Base-by-base conservation (phyloP, 1,284 basidiomycete genomes). In the Cryptococcus neoformans region DNA sequence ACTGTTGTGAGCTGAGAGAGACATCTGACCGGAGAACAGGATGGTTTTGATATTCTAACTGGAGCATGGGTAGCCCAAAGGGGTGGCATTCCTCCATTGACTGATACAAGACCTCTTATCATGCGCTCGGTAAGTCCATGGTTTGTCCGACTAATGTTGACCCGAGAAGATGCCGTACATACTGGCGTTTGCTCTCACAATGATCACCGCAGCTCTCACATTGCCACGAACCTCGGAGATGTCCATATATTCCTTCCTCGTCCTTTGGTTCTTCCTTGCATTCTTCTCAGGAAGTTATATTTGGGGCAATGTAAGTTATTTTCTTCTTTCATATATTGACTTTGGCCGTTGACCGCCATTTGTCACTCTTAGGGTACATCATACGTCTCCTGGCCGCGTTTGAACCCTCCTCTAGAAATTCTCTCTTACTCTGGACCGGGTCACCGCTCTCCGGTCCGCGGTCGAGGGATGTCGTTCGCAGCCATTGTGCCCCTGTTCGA, bases 311-410 rank as follows among this genome's bases (percentile, higher is more conserved):
- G 77, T 78, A 53, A 68, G 75, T 69, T 54, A 21, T 44, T 17
- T 28, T 28, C 37, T 16, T 46, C 14, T 10, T 40, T 51, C 51
- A 28, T 28, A 28, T 4, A 28, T 35, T 56, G 21, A 16, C 9
- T 9, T 34, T 12, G 37, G 11, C 49, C 17, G 45, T 40, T 36
- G 35, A 36, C 12, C 14, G 44, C 21, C 28, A 28, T 17, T 21
- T 48, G 12, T 47, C 4, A 14, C 38, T n/a, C 9, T 2, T 57
- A 78, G 77, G 76, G 77, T 47, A 74, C 67, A n/a, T 73, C 66
- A 63, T 97, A 94, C 73, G 93, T 99, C 60, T 85, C 90, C 21
- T 95, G 92, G 88, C 96, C 95, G n/a, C 85, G 88, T 21, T 83
- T 99, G 55, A 85, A 89, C 63, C 88, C 92, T 3, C 86, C 89